These are phyloP conservation scores for Podospora pseudoanserina DNA, from an alignment of 495 filamentous ascomycete genomes.

Conservation along the genomic window DNA sequence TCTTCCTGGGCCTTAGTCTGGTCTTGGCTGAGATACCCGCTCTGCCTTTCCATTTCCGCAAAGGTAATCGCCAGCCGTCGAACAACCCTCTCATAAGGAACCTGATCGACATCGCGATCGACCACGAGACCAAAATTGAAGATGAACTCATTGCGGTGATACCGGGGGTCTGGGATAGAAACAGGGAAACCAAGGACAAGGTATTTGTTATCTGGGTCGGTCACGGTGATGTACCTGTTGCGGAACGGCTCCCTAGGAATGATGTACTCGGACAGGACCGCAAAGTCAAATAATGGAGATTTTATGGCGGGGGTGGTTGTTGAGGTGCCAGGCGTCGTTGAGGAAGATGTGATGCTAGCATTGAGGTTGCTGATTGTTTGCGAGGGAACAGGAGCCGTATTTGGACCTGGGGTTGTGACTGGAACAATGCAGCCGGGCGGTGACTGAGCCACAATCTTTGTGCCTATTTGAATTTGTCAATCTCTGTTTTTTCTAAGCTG, in stretches of 20 bases:
- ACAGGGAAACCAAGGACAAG: constrained; percentile 86
- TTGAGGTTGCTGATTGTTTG: constrained; percentile 31
- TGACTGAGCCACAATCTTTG: constrained; percentile 70
- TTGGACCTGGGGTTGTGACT: constrained; percentile 8
- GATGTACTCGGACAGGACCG: constrained; percentile 78
- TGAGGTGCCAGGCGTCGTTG: constrained; percentile 12
- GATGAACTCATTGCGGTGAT: constrained; percentile 92
- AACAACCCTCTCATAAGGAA: constrained; percentile 75
- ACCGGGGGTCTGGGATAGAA: constrained; percentile 69
- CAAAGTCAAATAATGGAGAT: constrained; percentile 74
- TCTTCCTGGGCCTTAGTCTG: constrained; percentile 11
- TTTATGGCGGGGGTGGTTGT: constrained; percentile 47
- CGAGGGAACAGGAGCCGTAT: constrained; percentile 20
- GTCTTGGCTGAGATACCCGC: constrained; percentile 63
- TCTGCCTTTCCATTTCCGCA: constrained; percentile 83
- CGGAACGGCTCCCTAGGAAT: constrained; percentile 91
- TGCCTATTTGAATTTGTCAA: constrained; percentile 51
- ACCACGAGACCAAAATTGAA: constrained; percentile 95
- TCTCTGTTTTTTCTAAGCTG: not conserved
- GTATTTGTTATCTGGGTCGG: constrained; percentile 63
- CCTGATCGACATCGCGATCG: constrained; percentile 58
- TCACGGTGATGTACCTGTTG: constrained; percentile 77
- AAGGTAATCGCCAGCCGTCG: constrained; percentile 80
- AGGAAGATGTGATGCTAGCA: constrained; percentile 41
- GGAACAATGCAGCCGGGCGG: constrained; percentile 72